Base-by-base conservation (phyloP, 371 early-diverging fungal genomes). In the Blakeslea trispora region DNA sequence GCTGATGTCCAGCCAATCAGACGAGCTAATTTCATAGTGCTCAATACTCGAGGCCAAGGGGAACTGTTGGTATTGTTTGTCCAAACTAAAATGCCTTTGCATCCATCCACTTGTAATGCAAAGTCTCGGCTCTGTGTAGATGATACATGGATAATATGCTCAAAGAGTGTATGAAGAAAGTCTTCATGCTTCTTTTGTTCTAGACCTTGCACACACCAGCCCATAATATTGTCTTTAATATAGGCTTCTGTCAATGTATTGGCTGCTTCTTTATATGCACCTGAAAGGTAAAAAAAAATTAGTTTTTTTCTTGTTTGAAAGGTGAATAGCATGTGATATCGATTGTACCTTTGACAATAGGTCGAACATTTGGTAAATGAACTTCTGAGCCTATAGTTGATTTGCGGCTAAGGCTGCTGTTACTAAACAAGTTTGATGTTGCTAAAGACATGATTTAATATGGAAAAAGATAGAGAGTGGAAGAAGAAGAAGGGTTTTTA, bases 251-350 rank as follows among this genome's bases (percentile, higher is more conserved):
- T 67, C 5, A 78, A 39, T 6, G 78, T 71, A 35, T 69, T 65
- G 8, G 75, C 64, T 8, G 75, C 75, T 66, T 78, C 78, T 58
- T 78, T 71, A 11, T 71, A 71, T 14, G 78, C 78, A 39, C 78
- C 77, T 77, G 57, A 28, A 22, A 0, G 28, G 41, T 44, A 32
- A 32, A 10, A 31, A 19, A 10, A 28, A n/a, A 6, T 37, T 1
- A 37, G n/a, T n/a, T n/a, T n/a, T n/a, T n/a, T n/a, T n/a, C n/a
- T n/a, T n/a, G n/a, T n/a, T n/a, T n/a, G n/a, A n/a, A n/a, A n/a
- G n/a, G n/a, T n/a, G n/a, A n/a, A n/a, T n/a, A n/a, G n/a, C n/a
- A n/a, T n/a, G n/a, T n/a, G n/a, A n/a, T n/a, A n/a, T n/a, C n/a
- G n/a, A n/a, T 28, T 10, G 11, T 63, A 76, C 76, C 74, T 61